Conservation (phyloP, 2,329 filamentous ascomycete species). For the Chrysosporium queenslandicum region DNA sequence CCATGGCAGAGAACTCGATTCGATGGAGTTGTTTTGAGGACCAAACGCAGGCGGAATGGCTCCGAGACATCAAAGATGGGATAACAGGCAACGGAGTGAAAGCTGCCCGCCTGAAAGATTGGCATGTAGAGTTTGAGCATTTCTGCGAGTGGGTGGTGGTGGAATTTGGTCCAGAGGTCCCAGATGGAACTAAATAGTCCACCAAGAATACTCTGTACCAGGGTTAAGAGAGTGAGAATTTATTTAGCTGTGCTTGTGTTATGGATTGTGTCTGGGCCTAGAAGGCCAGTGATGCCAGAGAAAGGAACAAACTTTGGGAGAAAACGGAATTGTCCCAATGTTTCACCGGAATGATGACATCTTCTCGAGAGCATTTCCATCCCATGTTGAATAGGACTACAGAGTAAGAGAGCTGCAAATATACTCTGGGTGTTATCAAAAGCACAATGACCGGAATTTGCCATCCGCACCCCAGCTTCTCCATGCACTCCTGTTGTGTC, state of each 20-base stretch:
- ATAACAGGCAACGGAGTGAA: slow-evolving; percentile 61
- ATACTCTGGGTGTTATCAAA: background rate
- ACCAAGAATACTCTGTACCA: too few species aligned
- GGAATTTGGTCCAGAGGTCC: slow-evolving; percentile 48
- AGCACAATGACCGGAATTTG: background rate
- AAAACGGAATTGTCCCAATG: background rate
- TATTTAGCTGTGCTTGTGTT: background rate
- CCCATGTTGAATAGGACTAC: background rate
- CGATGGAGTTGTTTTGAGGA: slow-evolving; percentile 86
- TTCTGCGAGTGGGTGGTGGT: slow-evolving; percentile 84
- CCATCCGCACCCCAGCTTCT: background rate
- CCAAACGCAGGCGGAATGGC: slow-evolving; percentile 59
- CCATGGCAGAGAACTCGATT: slow-evolving; percentile 83
- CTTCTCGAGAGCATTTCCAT: background rate
- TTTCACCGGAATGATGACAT: slow-evolving; percentile 3
- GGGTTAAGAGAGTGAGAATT: background rate
- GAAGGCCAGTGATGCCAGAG: background rate
- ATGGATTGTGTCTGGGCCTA: too few species aligned
- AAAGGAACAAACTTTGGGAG: background rate
- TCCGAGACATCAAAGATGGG: slow-evolving; percentile 61
- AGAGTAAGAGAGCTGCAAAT: background rate
- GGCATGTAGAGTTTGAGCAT: slow-evolving; percentile 72
- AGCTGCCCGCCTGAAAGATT: slow-evolving; percentile 63
- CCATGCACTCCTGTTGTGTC: background rate
- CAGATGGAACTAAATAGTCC: background rate